Evolutionary conservation across 2,329 filamentous ascomycete genomes (phyloP).

Genomic region (Blastomyces silverae): DNA sequence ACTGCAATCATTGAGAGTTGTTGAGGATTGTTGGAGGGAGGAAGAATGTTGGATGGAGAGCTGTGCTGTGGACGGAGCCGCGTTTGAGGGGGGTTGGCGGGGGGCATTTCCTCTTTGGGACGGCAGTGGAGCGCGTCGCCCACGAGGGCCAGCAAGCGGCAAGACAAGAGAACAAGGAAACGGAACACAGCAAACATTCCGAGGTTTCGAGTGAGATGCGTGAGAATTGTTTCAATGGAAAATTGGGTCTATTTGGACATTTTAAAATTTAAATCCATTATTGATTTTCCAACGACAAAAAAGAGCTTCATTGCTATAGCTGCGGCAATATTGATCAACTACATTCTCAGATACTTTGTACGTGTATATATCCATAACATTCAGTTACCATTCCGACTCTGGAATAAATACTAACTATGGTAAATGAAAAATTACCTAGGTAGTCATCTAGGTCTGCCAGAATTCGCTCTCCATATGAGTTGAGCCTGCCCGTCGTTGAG

Average conservation of each 20-base stretch:
- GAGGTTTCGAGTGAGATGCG: too few species aligned
- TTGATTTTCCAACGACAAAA: too few species aligned
- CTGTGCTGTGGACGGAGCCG: not conserved
- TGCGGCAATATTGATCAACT: too few species aligned
- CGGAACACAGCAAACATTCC: not conserved
- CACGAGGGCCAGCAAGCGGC: not conserved
- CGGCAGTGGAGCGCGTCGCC: not conserved
- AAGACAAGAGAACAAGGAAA: not conserved
- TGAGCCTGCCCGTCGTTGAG: not conserved
- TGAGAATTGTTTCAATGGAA: too few species aligned
- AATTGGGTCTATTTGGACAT: too few species aligned
- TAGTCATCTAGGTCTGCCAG: not conserved
- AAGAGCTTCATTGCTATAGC: not conserved
- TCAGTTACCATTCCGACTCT: too few species aligned
- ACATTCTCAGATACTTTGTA: too few species aligned
- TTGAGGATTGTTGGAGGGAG: not conserved
- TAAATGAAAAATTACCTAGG: not conserved
- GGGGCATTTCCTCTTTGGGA: conserved; percentile 10
- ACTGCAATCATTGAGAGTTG: not conserved
- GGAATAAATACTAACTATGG: too few species aligned
- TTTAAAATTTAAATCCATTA: too few species aligned
- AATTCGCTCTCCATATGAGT: not conserved
- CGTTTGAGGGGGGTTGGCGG: not conserved
- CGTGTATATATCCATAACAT: too few species aligned
- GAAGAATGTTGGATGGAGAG: not conserved